Base-by-base conservation (phyloP, 2,329 filamentous ascomycete genomes). In the Berkeleyomyces rouxiae region DNA sequence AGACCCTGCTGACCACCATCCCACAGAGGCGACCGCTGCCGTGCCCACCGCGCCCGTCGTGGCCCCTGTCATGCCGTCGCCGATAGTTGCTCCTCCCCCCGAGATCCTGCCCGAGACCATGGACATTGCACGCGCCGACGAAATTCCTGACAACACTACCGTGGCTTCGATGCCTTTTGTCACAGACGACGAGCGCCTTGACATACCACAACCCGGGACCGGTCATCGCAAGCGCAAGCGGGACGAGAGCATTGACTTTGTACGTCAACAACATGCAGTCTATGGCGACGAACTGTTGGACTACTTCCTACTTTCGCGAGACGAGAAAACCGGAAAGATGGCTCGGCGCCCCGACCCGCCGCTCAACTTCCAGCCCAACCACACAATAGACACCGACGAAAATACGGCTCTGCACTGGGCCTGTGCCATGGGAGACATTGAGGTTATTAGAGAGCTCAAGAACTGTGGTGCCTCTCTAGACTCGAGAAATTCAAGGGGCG, bases 361-460 rank as follows among this genome's bases (percentile, higher is more conserved):
- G 0, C 77, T 84, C 42, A 87, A 90, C 71, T 95, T 96, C 69
- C 86, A 95, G 70, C 85, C 95, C 4, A 87, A 99, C 73, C 88
- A 89, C 72, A 80, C 86, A n/a, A 96, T 99, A 66, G 93, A 99
- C 71, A 87, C 90, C 51, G 90, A 95, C 69, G 86, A 86, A 7
- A 91, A 97, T 70, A 95, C 90, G 2, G 91, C 92, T 4, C 81
- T 99, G 67, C 93, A 99, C 71, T 99, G 93, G 93, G 93, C 91
- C 16, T 90, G 90, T 61, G 90, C 93, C 33, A 99, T 99, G 92
- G 93, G 93, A 64, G 93, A 97, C 68, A 78, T 96, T 39, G 88
- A 92, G 58, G 88, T 97, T 13, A 89, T 96, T 66, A 90, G 86
- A 72, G 87, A 95, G 72, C 78, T 99, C 16, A 86, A 93, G 68